A percentile compares a stretch with the other conserved stretches of the same genome.
These are phyloP conservation scores for Dictyostelium purpureum DNA, from an alignment of 78 protist genomes.

Conservation along the genomic window DNA sequence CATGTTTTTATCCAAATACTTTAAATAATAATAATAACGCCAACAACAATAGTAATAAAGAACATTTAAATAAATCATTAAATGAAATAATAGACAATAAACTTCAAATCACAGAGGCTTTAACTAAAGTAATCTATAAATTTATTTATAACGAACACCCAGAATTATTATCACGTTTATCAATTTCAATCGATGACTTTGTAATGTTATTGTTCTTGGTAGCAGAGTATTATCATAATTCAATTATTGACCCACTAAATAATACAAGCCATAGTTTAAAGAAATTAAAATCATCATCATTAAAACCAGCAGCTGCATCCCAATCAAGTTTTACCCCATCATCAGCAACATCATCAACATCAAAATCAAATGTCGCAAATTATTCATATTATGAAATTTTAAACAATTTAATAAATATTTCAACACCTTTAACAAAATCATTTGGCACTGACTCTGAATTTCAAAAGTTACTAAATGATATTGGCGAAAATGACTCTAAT, in stretches of 20 bases:
- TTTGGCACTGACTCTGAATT: not conserved
- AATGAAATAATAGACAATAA: not conserved
- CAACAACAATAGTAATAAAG: not conserved
- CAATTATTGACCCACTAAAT: constrained; percentile 1
- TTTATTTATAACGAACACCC: not conserved
- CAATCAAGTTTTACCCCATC: not conserved
- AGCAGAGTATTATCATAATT: constrained; percentile 5
- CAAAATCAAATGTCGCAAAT: not conserved
- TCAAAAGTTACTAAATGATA: not conserved
- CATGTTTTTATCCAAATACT: not conserved
- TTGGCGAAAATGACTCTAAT: not conserved
- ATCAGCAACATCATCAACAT: not conserved
- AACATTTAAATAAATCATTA: not conserved
- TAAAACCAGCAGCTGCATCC: not conserved
- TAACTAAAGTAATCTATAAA: not conserved
- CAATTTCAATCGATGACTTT: constrained; percentile 13
- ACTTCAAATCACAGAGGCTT: not conserved
- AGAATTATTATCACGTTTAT: not conserved
- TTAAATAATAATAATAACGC: not conserved
- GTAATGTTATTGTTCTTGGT: constrained; percentile 35
- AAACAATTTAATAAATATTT: constrained; percentile 1
- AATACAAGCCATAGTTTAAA: not conserved
- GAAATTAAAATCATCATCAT: not conserved
- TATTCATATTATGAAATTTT: constrained; percentile 24
- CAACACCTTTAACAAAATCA: constrained; percentile 15